These are phyloP conservation scores for Silene noctiflora DNA, from an alignment of 179 eudicot species.

Conservation along the genomic window DNA sequence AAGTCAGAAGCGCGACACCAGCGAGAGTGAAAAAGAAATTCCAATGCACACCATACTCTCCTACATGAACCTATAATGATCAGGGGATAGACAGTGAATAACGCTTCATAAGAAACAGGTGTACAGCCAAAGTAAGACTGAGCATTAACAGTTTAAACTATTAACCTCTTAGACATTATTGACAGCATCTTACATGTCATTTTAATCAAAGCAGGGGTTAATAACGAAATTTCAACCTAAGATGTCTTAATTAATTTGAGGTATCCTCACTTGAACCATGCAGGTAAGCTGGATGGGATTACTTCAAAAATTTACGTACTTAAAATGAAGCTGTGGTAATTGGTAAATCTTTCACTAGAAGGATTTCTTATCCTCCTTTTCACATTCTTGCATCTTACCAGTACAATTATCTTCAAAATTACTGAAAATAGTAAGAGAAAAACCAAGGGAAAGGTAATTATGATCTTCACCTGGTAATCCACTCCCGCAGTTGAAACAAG, in stretches of 20 bases:
- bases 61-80: constrained; percentile 76
- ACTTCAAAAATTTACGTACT: not conserved
- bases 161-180: not conserved
- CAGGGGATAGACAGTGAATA: not conserved
- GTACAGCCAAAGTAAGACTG: constrained; percentile 38
- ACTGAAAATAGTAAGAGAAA: not conserved
- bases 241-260: not conserved
- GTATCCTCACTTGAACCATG: not conserved
- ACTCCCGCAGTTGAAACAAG: constrained; percentile 67
- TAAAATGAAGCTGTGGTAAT: not conserved
- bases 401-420: not conserved
- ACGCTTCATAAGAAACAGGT: constrained; percentile 3
- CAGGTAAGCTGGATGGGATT: not conserved
- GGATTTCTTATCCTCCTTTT: not conserved
- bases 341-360: not conserved
- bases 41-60: constrained; percentile 99
- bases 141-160: not conserved
- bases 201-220: not conserved
- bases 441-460: not conserved
- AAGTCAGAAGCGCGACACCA: constrained; percentile 75
- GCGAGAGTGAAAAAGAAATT: constrained; percentile 99
- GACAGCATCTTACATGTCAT: not conserved
- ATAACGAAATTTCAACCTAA: not conserved
- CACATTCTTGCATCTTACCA: not conserved
- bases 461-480: constrained; percentile 71